Conservation (phyloP, 345 rosid species). For the Microthlaspi erraticum region DNA sequence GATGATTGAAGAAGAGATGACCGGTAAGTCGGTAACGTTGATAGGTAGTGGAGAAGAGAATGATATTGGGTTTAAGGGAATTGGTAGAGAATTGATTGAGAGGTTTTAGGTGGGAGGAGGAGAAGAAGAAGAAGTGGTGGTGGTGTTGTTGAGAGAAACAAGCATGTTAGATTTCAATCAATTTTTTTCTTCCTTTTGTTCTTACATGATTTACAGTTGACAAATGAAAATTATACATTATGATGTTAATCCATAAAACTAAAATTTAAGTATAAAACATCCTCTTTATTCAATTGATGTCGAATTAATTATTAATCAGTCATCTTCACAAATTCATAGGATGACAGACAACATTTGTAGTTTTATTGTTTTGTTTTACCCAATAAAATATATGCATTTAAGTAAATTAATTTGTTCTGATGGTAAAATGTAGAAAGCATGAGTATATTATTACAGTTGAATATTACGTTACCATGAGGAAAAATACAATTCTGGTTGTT, state of each 20-base stretch:
- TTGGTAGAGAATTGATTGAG: constrained; percentile 17
- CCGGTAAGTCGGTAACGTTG: neutral
- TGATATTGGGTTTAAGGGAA: constrained; percentile 1
- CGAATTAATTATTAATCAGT: constrained; percentile 3
- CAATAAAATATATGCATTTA: neutral
- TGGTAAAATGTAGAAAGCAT: constrained; percentile 13
- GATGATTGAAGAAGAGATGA: neutral
- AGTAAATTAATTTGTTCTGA: constrained; percentile 1
- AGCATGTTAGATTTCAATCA: constrained; percentile 9
- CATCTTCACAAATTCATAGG: neutral
- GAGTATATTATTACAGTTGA: constrained; percentile 10
- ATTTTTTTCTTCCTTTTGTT: neutral
- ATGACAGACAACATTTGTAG: neutral
- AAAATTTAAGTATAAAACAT: neutral
- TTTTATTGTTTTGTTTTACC: neutral
- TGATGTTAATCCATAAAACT: neutral
- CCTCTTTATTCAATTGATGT: neutral
- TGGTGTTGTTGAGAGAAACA: constrained; percentile 31
- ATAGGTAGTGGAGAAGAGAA: neutral
- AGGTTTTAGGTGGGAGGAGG: constrained; percentile 42
- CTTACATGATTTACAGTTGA: neutral
- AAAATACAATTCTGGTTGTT: constrained; percentile 32
- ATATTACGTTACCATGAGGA: constrained; percentile 7
- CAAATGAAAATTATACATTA: neutral
- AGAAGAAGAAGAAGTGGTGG: constrained; percentile 4